Percentiles rank a stretch among this genome's conserved stretches.
Evolutionary conservation across 768 basidiomycete species (phyloP).

Genomic region (Psilocybe subaeruginosa): DNA sequence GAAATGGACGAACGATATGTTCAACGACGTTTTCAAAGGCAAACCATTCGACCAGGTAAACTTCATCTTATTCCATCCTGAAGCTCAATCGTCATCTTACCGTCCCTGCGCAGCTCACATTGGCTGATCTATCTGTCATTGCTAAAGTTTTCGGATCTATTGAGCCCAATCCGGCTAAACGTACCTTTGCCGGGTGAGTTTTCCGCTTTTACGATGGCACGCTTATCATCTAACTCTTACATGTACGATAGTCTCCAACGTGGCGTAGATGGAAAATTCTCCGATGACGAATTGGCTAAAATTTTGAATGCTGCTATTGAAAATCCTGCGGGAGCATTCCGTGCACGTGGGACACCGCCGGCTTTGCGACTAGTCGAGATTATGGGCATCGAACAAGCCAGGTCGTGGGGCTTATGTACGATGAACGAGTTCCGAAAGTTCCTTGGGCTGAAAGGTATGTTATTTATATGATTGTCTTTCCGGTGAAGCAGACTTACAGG

Average conservation of each 20-base stretch:
- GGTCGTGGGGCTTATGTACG: constrained; percentile 58
- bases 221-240: not conserved
- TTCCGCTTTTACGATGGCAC: not conserved
- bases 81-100: not conserved
- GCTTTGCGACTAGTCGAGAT: constrained; percentile 56
- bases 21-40: constrained; percentile 41
- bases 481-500: not conserved
- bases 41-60: constrained; percentile 24
- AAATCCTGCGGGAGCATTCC: constrained; percentile 15
- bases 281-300: constrained; percentile 17
- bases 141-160: constrained; percentile 11
- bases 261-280: constrained; percentile 17
- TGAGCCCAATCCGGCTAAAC: constrained; percentile 12
- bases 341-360: constrained; percentile 49
- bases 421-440: constrained; percentile 61
- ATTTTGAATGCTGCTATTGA: constrained; percentile 15
- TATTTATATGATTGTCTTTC: not conserved
- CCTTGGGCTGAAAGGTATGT: constrained; percentile 47
- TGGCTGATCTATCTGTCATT: constrained; percentile 12
- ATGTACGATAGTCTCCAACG: constrained; percentile 12
- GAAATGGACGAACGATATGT: constrained; percentile 51
- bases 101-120: constrained; percentile 3
- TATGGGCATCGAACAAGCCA: constrained; percentile 55
- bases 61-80: not conserved
- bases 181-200: constrained; percentile 16